These are phyloP conservation scores for Cichorium intybus DNA, from an alignment of 140 eudicot genomes.

Conservation along the genomic window DNA sequence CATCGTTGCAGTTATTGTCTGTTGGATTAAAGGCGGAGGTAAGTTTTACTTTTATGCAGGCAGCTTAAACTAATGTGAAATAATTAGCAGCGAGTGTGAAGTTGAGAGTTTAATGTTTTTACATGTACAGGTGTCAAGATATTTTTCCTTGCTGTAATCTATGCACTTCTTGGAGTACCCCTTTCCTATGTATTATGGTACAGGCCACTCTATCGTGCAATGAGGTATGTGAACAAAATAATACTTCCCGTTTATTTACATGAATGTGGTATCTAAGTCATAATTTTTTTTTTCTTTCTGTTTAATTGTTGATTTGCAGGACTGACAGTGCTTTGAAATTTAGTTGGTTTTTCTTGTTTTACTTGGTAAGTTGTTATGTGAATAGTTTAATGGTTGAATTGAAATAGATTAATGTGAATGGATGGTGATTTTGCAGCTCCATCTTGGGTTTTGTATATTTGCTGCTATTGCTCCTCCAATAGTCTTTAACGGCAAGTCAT, in stretches of 20 bases:
- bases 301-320: constrained; percentile 40
- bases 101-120: constrained; percentile 10
- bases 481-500: constrained; percentile 76
- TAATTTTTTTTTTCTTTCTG: too few relatives aligned
- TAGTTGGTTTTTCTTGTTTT: constrained; percentile 82
- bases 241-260: too few relatives aligned
- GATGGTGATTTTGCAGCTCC: constrained; percentile 53
- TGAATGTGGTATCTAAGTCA: too few relatives aligned
- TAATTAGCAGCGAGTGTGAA: not conserved
- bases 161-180: constrained; percentile 87
- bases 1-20: constrained; percentile 70
- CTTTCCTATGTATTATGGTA: constrained; percentile 90
- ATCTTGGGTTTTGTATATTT: constrained; percentile 77
- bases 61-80: constrained; percentile 1
- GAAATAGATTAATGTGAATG: not conserved
- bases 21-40: constrained; percentile 97
- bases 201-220: constrained; percentile 89
- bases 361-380: constrained; percentile 51
- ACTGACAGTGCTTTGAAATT: constrained; percentile 89
- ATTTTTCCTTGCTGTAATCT: constrained; percentile 83
- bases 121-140: constrained; percentile 70
- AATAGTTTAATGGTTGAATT: constrained; percentile 8
- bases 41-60: constrained; percentile 18
- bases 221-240: constrained; percentile 94
- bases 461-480: constrained; percentile 95